A percentile compares a stretch with the other conserved stretches of the same genome.
Conservation (phyloP, 257 asterid genomes). For the Capsicum rhomboideum region DNA sequence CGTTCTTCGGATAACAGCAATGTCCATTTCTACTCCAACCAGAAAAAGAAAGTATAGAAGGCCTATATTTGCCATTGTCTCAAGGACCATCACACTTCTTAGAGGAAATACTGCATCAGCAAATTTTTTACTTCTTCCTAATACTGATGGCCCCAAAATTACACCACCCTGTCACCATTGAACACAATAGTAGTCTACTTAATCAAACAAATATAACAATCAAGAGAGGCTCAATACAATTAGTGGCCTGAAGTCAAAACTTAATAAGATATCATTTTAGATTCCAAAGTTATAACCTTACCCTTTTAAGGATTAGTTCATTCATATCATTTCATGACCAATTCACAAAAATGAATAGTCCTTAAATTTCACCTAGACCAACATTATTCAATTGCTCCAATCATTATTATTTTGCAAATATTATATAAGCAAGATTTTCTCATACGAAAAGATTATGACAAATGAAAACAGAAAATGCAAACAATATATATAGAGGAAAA, state of each 20-base stretch:
- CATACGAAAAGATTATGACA: background rate
- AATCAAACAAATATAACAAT: background rate
- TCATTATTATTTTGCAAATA: background rate
- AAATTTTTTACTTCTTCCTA: conserved; percentile 1
- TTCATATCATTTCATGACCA: background rate
- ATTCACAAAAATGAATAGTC: background rate
- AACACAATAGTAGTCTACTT: background rate
- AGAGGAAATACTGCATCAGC: background rate
- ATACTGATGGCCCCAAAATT: conserved; percentile 7
- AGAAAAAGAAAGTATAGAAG: conserved; percentile 2
- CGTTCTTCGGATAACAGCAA: background rate
- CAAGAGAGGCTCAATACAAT: background rate
- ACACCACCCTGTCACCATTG: conserved; percentile 3
- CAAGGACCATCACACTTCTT: conserved; percentile 1
- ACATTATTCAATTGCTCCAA: background rate
- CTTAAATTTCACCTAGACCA: background rate
- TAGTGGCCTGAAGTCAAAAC: background rate
- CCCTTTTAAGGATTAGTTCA: too few species aligned
- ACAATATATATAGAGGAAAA: background rate
- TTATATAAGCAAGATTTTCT: background rate
- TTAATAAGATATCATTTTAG: too few species aligned
- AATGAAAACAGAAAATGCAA: background rate
- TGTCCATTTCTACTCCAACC: conserved; percentile 8
- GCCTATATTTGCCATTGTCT: conserved; percentile 10
- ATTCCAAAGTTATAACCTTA: too few species aligned